Base-by-base conservation (phyloP, 768 basidiomycete genomes). In the Paxillus ammoniavirescens region DNA sequence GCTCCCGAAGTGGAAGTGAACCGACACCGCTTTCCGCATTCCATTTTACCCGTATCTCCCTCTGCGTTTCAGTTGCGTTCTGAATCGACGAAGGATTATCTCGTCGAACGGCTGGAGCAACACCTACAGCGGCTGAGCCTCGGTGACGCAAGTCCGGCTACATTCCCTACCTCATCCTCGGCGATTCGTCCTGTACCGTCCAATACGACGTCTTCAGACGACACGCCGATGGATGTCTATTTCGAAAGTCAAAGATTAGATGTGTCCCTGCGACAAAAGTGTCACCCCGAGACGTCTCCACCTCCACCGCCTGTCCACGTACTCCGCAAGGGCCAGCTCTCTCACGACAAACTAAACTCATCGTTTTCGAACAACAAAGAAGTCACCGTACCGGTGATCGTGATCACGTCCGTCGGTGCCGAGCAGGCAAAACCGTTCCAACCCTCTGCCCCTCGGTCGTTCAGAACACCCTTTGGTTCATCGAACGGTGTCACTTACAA, bases 401-500 rank as follows among this genome's bases (percentile, higher is more conserved):
- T 66, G 15, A 42, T 66, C 51, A 68, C 65, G 2, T 66, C 65
- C 37, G 66, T 55, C 21, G 64, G 55, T 13, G 63, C 65, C 31
- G 61, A 65, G 8, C 54, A 63, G n/a, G 40, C 57, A 0, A 68
- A 53, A 49, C 63, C 61, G 3, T 51, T 65, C 10, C 64, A 55
- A 8, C 46, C 37, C 1, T 68, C 63, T 0, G 15, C 44, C 14
- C 47, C 17, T 5, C 63, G 50, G 8, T 43, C 50, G 12, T 50
- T 54, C 8, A 57, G 52, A 40, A 46, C 54, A 17, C 65, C 63
- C 6, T 41, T 66, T 17, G 21, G 57, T 18, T 41, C 44, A 5
- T 57, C 57, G 21, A 49, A 67, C 5, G 46, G 26, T 4, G 26
- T 18, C 50, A 54, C 61, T 49, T 36, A 61, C 38, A 14, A n/a